Conservation (phyloP, 305 asterid genomes). For the Withania somnifera region DNA sequence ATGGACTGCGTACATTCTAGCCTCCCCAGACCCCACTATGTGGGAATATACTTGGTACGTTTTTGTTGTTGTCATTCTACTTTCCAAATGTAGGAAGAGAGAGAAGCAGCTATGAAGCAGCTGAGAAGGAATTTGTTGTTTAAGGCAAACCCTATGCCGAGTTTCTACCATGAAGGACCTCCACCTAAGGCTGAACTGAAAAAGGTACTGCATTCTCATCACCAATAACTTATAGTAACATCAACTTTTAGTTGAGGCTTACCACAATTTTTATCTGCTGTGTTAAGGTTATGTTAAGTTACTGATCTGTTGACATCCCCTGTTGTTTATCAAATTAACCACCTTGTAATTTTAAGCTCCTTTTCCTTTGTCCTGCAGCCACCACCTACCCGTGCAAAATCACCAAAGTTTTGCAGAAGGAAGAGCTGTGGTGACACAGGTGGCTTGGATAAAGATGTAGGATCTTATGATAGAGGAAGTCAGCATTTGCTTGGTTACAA, state of each 20-base stretch:
- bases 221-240: neutral
- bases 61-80: too few relatives aligned
- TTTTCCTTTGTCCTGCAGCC: conserved; percentile 22
- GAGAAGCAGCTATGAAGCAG: conserved; percentile 53
- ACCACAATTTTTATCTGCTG: neutral
- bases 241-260: neutral
- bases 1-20: too few relatives aligned
- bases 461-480: conserved; percentile 14
- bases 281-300: neutral
- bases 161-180: conserved; percentile 70
- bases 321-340: neutral
- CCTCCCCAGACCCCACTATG: too few relatives aligned
- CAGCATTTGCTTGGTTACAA: conserved; percentile 27
- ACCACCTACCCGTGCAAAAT: conserved; percentile 86
- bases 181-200: conserved; percentile 61
- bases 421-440: conserved; percentile 47
- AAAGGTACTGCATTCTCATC: conserved; percentile 26
- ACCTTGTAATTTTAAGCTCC: neutral
- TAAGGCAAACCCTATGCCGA: conserved; percentile 73
- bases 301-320: neutral
- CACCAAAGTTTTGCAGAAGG: conserved; percentile 73
- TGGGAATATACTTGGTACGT: too few relatives aligned
- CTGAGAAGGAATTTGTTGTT: conserved; percentile 44
- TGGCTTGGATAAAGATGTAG: conserved; percentile 17
- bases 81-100: conserved; percentile 35